Evolutionary conservation across 768 basidiomycete species (phyloP).

Genomic region (Boletus coccyginus): DNA sequence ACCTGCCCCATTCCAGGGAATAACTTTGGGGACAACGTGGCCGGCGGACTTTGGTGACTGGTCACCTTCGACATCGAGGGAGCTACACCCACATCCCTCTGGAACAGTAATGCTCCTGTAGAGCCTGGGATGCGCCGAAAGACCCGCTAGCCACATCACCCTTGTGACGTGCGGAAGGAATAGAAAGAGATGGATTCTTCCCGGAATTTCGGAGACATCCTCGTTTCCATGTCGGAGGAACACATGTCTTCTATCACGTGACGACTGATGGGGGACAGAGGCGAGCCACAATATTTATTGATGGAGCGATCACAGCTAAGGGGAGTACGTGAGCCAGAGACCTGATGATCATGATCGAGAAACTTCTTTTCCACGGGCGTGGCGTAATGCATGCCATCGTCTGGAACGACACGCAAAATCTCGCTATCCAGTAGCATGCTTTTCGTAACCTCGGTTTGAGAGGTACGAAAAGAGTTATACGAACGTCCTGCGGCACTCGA

Average conservation of each 20-base stretch:
- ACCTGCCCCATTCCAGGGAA: not conserved
- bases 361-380: conserved; percentile 7
- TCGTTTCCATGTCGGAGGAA: not conserved
- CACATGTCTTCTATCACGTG: conserved; percentile 16
- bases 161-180: not conserved
- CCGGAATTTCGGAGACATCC: not conserved
- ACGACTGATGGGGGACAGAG: conserved; percentile 20
- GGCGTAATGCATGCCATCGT: not conserved
- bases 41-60: not conserved
- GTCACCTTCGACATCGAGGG: not conserved
- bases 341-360: not conserved
- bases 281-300: conserved; percentile 1
- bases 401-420: conserved; percentile 18
- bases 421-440: conserved; percentile 15
- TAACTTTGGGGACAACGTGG: not conserved
- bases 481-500: conserved; percentile 7
- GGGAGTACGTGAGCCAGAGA: not conserved
- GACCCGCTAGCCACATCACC: not conserved
- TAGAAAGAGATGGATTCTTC: not conserved
- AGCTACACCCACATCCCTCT: not conserved
- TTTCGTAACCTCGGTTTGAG: not conserved
- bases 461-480: not conserved
- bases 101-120: not conserved
- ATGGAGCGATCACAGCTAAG: not conserved
- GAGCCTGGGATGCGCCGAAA: not conserved